Evolutionary conservation across 257 asterid genomes (phyloP), one percentile per base, ranked within the genome.

Genomic region (Solanum tarijense): DNA sequence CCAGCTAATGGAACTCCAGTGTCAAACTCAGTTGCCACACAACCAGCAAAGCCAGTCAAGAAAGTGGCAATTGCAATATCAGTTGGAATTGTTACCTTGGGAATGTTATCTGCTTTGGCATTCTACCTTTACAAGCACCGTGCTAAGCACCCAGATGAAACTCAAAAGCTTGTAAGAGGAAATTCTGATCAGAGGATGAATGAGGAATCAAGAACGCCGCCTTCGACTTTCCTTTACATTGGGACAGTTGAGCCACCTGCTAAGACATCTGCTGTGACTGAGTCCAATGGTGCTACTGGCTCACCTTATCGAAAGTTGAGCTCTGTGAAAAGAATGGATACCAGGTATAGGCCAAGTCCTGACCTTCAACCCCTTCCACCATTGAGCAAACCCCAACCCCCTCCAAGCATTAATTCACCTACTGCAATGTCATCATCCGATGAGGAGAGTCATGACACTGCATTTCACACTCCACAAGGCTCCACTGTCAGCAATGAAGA

Each of bases 331-430:
- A 92, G 94, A 94, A 91, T 93, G 23, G 95, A 93, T 2, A 21
- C 31, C 31, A 93, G 98, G 27, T 97, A 97, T 73, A 90, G 99
- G 74, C 99, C 99, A 2, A 97, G 99, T 79, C 99, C 99, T 25
- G 99, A 97, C 83, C 99, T 96, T 52, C 99, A 97, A 89, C 99
- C 99, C 10, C 91, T 97, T 89, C 99, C 99, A 79, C 99, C 99
- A 14, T 41, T 97, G 88, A 91, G 92, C 75, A 96, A 95, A 89
- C 98, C 96, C 0, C 96, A 94, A n/a, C 94, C 94, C 16, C 96
- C 95, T 12, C 96, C 95, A 48, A 88, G 83, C 84, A 90, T 92
- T 12, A 90, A 89, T 73, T 95, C 98, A 32, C 98, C 99, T 10
- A 98, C 99, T 12, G 96, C 99, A 6, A 93, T 95, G 96, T 92